Conservation (phyloP, 2,329 filamentous ascomycete species). For the Pleomassaria siparia region DNA sequence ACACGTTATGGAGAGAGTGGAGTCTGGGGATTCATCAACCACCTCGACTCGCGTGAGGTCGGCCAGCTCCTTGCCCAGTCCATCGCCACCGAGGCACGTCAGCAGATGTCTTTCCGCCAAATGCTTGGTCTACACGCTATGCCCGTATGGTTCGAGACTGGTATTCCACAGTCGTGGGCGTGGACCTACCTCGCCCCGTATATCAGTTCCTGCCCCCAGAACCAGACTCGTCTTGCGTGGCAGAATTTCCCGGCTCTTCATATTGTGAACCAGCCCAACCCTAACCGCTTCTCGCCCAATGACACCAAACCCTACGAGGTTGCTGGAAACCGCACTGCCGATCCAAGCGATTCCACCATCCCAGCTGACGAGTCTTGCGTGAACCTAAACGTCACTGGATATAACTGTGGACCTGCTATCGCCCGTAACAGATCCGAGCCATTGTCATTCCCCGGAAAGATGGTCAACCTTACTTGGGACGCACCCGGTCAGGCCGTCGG, state of each 20-base stretch:
- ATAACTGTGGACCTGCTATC: slow-evolving; percentile 65
- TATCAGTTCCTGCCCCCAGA: slow-evolving; percentile 72
- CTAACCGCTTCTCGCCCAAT: slow-evolving; percentile 66
- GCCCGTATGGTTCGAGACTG: slow-evolving; percentile 79
- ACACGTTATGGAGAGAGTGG: slow-evolving; percentile 79
- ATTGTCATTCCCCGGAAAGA: slow-evolving; percentile 72
- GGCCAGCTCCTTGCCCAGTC: slow-evolving; percentile 73
- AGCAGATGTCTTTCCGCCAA: slow-evolving; percentile 83
- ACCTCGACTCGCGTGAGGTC: slow-evolving; percentile 74
- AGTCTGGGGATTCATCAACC: slow-evolving; percentile 78
- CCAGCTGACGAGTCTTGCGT: slow-evolving; percentile 56
- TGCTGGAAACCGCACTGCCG: slow-evolving; percentile 59
- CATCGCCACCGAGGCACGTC: slow-evolving; percentile 76
- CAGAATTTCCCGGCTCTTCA: slow-evolving; percentile 77
- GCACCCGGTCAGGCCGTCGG: slow-evolving; percentile 67
- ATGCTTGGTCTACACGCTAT: slow-evolving; percentile 78
- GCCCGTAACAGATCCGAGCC: slow-evolving; percentile 69
- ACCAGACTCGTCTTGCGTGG: slow-evolving; percentile 76
- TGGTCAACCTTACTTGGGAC: slow-evolving; percentile 74
- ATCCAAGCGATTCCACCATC: slow-evolving; percentile 53
- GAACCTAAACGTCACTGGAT: slow-evolving; percentile 56
- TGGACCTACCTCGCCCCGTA: slow-evolving; percentile 83
- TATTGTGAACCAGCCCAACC: slow-evolving; percentile 76
- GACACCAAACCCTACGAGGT: slow-evolving; percentile 65
- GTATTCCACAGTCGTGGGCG: slow-evolving; percentile 80